Conservation (phyloP, 331 rosid genomes). For the Malus hybrid region DNA sequence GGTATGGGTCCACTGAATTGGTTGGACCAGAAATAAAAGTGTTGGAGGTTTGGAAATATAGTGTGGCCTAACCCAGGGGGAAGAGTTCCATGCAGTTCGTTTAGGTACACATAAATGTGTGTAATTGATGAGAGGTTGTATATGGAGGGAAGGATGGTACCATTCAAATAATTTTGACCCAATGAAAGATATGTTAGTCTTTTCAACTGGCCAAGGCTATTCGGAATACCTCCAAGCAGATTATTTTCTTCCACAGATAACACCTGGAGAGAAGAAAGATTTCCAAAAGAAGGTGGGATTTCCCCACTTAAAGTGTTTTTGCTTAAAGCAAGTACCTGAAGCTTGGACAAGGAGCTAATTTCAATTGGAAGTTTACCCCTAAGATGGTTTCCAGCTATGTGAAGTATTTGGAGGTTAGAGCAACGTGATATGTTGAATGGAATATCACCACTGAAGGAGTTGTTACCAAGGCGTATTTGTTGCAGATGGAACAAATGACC, state of each 20-base stretch:
- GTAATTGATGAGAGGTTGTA: neutral
- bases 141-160: neutral
- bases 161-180: neutral
- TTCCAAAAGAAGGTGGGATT: slow-evolving; percentile 10
- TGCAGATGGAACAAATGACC: neutral
- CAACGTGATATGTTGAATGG: neutral
- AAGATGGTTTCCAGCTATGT: neutral
- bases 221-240: too few relatives aligned
- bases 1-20: slow-evolving; percentile 9
- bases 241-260: accelerated
- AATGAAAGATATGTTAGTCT: neutral
- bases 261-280: neutral
- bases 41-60: neutral
- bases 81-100: slow-evolving; percentile 11
- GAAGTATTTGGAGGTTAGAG: slow-evolving; percentile 5
- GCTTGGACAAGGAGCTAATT: neutral
- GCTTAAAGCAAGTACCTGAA: neutral
- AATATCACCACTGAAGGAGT: slow-evolving; percentile 9
- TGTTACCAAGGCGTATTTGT: neutral
- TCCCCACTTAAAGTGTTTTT: neutral
- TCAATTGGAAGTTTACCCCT: neutral
- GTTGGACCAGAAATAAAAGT: neutral
- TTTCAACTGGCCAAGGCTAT: too few relatives aligned
- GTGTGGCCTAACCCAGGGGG: neutral
- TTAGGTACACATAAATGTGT: neutral